Evolutionary conservation across 352 stramenopile species (phyloP).

Genomic region (Phytophthora sp.): DNA sequence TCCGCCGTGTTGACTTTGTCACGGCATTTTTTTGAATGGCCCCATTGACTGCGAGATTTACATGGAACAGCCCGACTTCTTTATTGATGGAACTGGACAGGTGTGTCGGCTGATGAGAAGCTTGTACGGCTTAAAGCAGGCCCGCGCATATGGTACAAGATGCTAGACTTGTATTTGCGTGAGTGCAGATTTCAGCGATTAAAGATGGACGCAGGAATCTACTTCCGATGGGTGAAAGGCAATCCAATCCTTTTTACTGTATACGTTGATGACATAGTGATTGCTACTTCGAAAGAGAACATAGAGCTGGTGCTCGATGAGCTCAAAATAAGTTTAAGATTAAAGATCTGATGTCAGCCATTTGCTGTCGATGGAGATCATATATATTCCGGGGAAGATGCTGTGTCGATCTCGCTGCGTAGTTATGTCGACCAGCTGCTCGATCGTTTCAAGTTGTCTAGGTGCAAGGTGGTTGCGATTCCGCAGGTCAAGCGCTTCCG

Average conservation of each 20-base stretch:
- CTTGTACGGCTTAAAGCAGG: constrained; percentile 8
- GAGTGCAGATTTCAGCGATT: constrained; percentile 7
- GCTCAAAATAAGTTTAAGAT: neutral
- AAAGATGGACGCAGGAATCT: constrained; percentile 19
- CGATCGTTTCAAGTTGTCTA: constrained; percentile 8
- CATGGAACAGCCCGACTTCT: constrained; percentile 18
- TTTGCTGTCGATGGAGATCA: neutral
- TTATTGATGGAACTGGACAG: constrained; percentile 6
- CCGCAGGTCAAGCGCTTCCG: constrained; percentile 1
- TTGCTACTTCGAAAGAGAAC: neutral
- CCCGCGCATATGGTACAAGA: constrained; percentile 15
- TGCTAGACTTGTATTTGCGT: constrained; percentile 1
- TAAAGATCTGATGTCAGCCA: neutral
- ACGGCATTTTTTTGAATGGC: constrained; percentile 16
- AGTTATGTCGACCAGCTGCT: neutral
- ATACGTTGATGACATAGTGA: constrained; percentile 21
- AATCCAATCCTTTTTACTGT: constrained; percentile 18
- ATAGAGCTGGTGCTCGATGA: constrained; percentile 7
- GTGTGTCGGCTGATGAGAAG: constrained; percentile 9
- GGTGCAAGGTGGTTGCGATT: constrained; percentile 3
- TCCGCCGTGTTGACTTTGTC: constrained; percentile 16
- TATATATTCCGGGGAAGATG: neutral
- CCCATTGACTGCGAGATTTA: constrained; percentile 16
- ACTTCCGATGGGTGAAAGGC: neutral
- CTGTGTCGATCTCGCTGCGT: neutral